These are phyloP conservation scores for Saturnispora halmiae DNA, from an alignment of 805 yeast species.

Conservation along the genomic window DNA sequence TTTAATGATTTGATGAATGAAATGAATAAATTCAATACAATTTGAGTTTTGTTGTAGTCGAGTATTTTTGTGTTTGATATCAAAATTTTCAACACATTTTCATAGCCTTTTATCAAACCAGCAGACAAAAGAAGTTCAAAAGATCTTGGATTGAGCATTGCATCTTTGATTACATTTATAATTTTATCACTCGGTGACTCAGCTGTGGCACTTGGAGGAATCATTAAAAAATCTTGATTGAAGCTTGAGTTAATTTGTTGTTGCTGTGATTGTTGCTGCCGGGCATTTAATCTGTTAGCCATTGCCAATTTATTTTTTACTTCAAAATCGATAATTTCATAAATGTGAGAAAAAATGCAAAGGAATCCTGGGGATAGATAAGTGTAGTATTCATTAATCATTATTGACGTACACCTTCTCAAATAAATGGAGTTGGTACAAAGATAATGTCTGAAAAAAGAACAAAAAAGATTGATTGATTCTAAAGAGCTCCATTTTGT, in stretches of 20 bases:
- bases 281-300: not conserved
- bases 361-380: slow-evolving; percentile 37
- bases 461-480: slow-evolving; percentile 44
- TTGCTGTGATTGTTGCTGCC: not conserved
- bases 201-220: slow-evolving; percentile 11
- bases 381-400: slow-evolving; percentile 13
- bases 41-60: slow-evolving; percentile 20
- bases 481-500: slow-evolving; percentile 50
- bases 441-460: slow-evolving; percentile 53
- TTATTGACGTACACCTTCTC: slow-evolving; percentile 12
- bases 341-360: slow-evolving; percentile 37
- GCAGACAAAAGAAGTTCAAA: slow-evolving; percentile 21
- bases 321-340: slow-evolving; percentile 30
- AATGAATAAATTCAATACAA: slow-evolving; percentile 19
- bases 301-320: slow-evolving; percentile 8
- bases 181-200: slow-evolving; percentile 26
- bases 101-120: slow-evolving; percentile 20
- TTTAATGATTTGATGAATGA: slow-evolving; percentile 21
- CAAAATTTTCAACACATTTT: slow-evolving; percentile 19
- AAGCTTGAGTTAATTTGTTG: slow-evolving; percentile 2
- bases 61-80: slow-evolving; percentile 20
- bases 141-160: slow-evolving; percentile 24
- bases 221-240: not conserved
- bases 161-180: slow-evolving; percentile 31
- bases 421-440: slow-evolving; percentile 23